Conservation (phyloP, 495 filamentous ascomycete genomes). For the Geopyxis carbonaria region DNA sequence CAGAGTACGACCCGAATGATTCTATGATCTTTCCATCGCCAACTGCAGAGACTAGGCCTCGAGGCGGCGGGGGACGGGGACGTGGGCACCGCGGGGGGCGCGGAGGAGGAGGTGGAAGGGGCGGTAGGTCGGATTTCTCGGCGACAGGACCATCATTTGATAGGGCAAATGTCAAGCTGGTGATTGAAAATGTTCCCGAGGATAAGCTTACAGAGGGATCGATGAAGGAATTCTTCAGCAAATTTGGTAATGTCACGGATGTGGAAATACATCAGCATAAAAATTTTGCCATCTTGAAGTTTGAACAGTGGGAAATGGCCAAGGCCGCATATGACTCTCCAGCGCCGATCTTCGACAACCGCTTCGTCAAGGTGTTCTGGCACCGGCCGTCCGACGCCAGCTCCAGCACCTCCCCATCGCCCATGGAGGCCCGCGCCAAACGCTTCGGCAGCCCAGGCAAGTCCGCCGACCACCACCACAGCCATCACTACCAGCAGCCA, state of each 20-base stretch:
- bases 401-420: not conserved
- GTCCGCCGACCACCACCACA: not conserved
- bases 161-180: slow-evolving; percentile 57
- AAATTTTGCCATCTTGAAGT: slow-evolving; percentile 67
- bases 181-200: slow-evolving; percentile 84
- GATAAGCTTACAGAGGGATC: slow-evolving; percentile 60
- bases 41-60: slow-evolving; percentile 7
- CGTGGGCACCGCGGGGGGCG: slow-evolving; percentile 23
- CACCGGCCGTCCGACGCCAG: slow-evolving; percentile 38
- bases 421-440: not conserved
- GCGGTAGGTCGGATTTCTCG: slow-evolving; percentile 35
- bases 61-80: slow-evolving; percentile 10
- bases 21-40: slow-evolving; percentile 17
- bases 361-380: slow-evolving; percentile 98
- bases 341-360: slow-evolving; percentile 89
- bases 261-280: slow-evolving; percentile 62
- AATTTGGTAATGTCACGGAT: slow-evolving; percentile 61
- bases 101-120: slow-evolving; percentile 12
- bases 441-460: not conserved
- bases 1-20: slow-evolving; percentile 69
- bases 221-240: slow-evolving; percentile 65
- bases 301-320: slow-evolving; percentile 51
- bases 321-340: slow-evolving; percentile 75
- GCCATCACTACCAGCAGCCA: not conserved
- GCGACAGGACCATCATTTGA: slow-evolving; percentile 58